Base-by-base conservation (phyloP, 2,329 filamentous ascomycete genomes). In the Pyrenochaeta sp. region DNA sequence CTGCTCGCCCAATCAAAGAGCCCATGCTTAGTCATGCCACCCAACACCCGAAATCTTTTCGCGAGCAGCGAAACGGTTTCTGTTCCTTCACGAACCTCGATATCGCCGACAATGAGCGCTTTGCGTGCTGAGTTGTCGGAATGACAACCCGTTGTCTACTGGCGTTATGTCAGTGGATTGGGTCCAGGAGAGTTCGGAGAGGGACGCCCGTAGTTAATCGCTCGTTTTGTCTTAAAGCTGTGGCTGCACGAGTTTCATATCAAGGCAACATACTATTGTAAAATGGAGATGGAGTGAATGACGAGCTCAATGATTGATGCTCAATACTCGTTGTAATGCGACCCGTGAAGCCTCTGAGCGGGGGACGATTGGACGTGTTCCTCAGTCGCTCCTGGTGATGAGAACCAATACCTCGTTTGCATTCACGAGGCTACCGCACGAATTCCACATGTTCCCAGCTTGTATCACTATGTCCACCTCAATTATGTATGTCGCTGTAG, bases 161-260 rank as follows among this genome's bases (percentile, higher is more conserved):
- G 74, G 68, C 75, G 72, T 77, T 72, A 72, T 77, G 76, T 70
- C 69, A 72, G 68, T 66, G 66, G 64, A 64, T 54, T 59, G 63
- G 61, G 71, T 66, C 59, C 32, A 64, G 58, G 71, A 75, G 74
- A 59, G 74, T 77, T 79, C 73, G 74, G 61, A 78, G 79, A 81
- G 69, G 70, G 73, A 81, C 55, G 75, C 78, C 78, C 78, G 80
- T 81, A 77, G 79, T 82, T 82, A 82, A 82, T 82, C 80, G 77
- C 80, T 72, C 78, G 78, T 78, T 74, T 71, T 64, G 69, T 75
- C 70, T 20, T 56, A 67, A 56, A 60, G 52, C 66, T 61, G 68
- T 78, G 75, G 71, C 72, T 73, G 61, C 71, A 73, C 79, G 79
- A 73, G 80, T 80, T 82, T 82, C 80, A 82, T 82, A 81, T 82